These are phyloP conservation scores for Kuraishia borneana DNA, from an alignment of 805 yeast genomes.

Conservation along the genomic window DNA sequence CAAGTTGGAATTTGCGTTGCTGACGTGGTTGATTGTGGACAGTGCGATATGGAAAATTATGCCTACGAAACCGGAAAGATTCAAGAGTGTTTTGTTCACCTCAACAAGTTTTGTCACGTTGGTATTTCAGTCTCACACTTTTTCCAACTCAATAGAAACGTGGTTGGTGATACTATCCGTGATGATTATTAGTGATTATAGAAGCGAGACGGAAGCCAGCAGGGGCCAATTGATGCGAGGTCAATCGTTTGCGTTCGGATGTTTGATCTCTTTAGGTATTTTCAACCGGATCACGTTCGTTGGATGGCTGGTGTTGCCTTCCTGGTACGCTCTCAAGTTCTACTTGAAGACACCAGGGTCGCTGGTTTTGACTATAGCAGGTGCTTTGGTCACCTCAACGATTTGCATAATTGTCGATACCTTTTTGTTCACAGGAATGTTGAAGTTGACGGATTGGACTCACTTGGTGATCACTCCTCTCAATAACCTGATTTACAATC, in stretches of 20 bases:
- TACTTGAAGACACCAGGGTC: conserved; percentile 22
- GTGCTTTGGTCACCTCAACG: conserved; percentile 24
- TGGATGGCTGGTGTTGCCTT: conserved; percentile 63
- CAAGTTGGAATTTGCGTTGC: conserved; percentile 31
- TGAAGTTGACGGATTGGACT: not conserved
- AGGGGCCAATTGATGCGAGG: not conserved
- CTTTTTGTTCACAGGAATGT: conserved; percentile 9
- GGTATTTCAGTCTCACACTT: conserved; percentile 75
- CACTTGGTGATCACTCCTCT: conserved; percentile 54
- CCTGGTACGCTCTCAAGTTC: conserved; percentile 30
- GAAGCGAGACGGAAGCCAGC: conserved; percentile 9
- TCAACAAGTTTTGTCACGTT: conserved; percentile 60
- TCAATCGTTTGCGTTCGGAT: conserved; percentile 31
- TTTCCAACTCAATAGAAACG: conserved; percentile 82
- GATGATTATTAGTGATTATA: conserved; percentile 29
- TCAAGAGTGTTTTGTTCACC: conserved; percentile 33
- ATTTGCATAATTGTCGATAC: conserved; percentile 47
- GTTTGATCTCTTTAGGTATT: conserved; percentile 48
- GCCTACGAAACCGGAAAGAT: conserved; percentile 21
- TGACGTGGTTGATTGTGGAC: conserved; percentile 21
- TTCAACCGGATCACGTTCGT: conserved; percentile 83
- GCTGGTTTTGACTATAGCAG: conserved; percentile 17
- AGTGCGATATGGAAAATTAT: conserved; percentile 17
- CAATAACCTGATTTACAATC: conserved; percentile 69
- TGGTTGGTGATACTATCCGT: conserved; percentile 37